Evolutionary conservation across 2,329 filamentous ascomycete species (phyloP).

Genomic region (Colletotrichum paranaense): DNA sequence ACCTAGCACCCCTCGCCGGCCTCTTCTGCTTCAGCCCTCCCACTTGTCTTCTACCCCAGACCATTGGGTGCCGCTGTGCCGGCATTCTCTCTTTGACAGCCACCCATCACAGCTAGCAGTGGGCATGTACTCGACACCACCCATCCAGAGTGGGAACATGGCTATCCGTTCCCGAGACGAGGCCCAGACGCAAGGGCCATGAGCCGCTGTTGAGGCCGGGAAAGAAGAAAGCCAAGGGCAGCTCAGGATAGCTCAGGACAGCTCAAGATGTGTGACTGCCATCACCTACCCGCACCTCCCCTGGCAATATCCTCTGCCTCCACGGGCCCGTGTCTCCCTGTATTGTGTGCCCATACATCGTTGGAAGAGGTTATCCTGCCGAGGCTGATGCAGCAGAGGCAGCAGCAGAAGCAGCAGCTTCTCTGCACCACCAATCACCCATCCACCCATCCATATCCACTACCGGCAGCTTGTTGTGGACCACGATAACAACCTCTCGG

Average conservation of each 20-base stretch:
- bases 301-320: neutral
- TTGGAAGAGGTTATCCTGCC: neutral
- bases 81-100: conserved; percentile 27
- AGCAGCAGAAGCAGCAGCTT: neutral
- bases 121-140: conserved; percentile 17
- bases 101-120: conserved; percentile 9
- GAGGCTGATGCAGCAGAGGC: neutral
- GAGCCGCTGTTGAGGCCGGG: neutral
- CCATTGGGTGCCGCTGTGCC: conserved; percentile 23
- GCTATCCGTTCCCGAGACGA: conserved; percentile 22
- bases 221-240: neutral
- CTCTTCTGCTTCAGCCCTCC: neutral
- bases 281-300: neutral
- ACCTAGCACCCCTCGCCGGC: neutral
- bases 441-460: neutral
- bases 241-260: neutral
- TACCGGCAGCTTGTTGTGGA: neutral
- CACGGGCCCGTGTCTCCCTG: neutral
- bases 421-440: neutral
- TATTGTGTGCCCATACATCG: neutral
- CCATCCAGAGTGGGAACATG: conserved; percentile 10
- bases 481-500: neutral
- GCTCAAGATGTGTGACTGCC: neutral
- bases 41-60: neutral
- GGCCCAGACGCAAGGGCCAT: conserved; percentile 6